These are phyloP conservation scores for Camellia japonica DNA, from an alignment of 148 eudicot species.

Conservation along the genomic window DNA sequence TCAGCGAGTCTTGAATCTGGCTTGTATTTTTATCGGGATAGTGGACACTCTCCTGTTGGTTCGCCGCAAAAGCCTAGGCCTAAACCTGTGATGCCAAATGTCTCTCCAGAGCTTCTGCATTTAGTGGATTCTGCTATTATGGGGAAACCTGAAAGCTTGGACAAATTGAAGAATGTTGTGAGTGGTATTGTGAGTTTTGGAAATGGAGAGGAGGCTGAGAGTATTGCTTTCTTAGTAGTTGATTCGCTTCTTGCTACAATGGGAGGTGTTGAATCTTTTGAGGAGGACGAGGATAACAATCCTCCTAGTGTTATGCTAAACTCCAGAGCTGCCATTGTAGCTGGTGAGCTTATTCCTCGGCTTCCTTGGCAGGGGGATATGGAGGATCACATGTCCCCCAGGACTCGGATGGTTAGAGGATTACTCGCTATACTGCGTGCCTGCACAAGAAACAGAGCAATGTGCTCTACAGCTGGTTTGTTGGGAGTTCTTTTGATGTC, in stretches of 20 bases:
- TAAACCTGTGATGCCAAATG: conserved; percentile 69
- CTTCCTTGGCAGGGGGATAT: conserved; percentile 70
- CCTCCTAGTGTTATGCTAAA: conserved; percentile 99
- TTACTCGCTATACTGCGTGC: conserved; percentile 87
- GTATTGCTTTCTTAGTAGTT: conserved; percentile 74
- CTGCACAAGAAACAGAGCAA: conserved; percentile 94
- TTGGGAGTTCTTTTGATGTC: conserved; percentile 75
- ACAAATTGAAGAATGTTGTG: conserved; percentile 75
- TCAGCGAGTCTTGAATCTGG: conserved; percentile 48
- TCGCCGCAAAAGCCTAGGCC: conserved; percentile 66
- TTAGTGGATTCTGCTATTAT: conserved; percentile 96
- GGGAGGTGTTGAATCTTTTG: conserved; percentile 99
- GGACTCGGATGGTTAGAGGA: conserved; percentile 98
- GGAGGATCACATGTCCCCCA: conserved; percentile 78
- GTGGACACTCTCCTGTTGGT: conserved; percentile 47
- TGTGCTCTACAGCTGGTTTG: conserved; percentile 95
- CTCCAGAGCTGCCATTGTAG: conserved; percentile 94
- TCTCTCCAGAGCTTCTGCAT: conserved; percentile 93
- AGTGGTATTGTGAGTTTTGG: conserved; percentile 71
- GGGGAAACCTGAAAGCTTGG: conserved; percentile 97
- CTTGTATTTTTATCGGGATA: conserved; percentile 30
- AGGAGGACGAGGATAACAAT: conserved; percentile 83
- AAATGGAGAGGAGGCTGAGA: conserved; percentile 57
- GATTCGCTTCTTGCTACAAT: conserved; percentile 98
- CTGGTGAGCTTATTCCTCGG: conserved; percentile 93